phyloP scores from a whole-genome alignment of 2,329 filamentous ascomycete species.

The Colletotrichum melonis region DNA sequence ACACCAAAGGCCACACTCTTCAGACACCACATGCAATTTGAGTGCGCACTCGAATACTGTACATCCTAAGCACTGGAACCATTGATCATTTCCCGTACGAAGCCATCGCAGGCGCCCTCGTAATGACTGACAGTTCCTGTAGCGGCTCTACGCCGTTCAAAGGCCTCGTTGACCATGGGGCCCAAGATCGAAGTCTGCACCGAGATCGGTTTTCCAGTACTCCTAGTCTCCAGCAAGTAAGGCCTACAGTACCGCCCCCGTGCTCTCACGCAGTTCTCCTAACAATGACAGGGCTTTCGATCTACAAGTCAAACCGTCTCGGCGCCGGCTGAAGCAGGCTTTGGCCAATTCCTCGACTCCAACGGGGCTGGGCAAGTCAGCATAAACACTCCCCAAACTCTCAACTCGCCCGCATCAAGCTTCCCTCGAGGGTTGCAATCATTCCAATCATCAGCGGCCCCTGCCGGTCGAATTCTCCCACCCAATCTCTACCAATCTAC shows the following conservation, averaged over 20 bases:
- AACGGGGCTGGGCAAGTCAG: not conserved
- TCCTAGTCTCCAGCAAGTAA: slow-evolving; percentile 6
- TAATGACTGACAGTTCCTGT: slow-evolving; percentile 55
- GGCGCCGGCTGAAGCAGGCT: slow-evolving; percentile 45
- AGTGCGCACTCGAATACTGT: too few relatives aligned
- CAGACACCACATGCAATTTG: too few relatives aligned
- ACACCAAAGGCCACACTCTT: too few relatives aligned
- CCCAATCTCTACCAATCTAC: not conserved
- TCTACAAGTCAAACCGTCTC: not conserved
- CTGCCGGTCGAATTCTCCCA: not conserved
- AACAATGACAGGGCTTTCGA: slow-evolving; percentile 21
- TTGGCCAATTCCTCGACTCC: slow-evolving; percentile 49
- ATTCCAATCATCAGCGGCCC: not conserved
- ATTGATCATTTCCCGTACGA: too few relatives aligned
- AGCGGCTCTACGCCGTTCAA: slow-evolving; percentile 57
- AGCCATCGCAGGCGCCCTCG: not conserved
- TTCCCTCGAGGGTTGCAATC: not conserved
- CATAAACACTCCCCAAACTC: not conserved
- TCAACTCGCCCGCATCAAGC: not conserved
- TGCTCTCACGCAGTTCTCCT: not conserved
- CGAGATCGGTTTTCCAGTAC: slow-evolving; percentile 50
- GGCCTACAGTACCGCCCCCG: not conserved
- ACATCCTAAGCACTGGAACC: too few relatives aligned
- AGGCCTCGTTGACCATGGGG: slow-evolving; percentile 54
- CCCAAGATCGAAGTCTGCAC: slow-evolving; percentile 53